phyloP scores from a whole-genome alignment of 345 rosid species.

The Acer yangbiense region DNA sequence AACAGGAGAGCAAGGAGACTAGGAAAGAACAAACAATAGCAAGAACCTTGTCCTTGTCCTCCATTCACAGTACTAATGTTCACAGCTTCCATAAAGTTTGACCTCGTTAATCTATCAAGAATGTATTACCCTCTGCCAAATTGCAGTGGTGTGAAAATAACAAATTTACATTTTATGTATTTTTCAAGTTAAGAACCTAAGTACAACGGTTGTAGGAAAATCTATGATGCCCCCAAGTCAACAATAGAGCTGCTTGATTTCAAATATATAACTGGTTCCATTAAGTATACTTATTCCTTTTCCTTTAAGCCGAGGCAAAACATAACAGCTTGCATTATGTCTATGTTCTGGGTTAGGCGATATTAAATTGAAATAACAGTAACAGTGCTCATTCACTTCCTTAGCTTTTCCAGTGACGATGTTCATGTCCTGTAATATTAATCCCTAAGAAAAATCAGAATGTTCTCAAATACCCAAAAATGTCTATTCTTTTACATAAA shows the following conservation, averaged over 20 bases:
- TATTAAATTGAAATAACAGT: background rate
- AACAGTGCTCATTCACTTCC: background rate
- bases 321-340: background rate
- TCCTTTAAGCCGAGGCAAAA: background rate
- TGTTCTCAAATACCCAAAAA: conserved; percentile 1
- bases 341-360: background rate
- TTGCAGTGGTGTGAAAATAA: background rate
- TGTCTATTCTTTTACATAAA: background rate
- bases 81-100: background rate
- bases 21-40: background rate
- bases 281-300: background rate
- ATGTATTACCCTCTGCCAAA: background rate
- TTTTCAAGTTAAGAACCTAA: background rate
- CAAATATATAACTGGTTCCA: background rate
- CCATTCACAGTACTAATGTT: background rate
- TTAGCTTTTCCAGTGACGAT: background rate
- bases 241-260: background rate
- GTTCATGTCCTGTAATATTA: background rate
- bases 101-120: background rate
- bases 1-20: background rate
- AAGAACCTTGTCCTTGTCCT: background rate
- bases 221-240: background rate
- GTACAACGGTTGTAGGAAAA: background rate
- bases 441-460: background rate
- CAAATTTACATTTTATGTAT: background rate